Percentiles rank a stretch among this genome's conserved stretches.
Conservation (phyloP, 768 basidiomycete genomes). For the Podaxis sp. region DNA sequence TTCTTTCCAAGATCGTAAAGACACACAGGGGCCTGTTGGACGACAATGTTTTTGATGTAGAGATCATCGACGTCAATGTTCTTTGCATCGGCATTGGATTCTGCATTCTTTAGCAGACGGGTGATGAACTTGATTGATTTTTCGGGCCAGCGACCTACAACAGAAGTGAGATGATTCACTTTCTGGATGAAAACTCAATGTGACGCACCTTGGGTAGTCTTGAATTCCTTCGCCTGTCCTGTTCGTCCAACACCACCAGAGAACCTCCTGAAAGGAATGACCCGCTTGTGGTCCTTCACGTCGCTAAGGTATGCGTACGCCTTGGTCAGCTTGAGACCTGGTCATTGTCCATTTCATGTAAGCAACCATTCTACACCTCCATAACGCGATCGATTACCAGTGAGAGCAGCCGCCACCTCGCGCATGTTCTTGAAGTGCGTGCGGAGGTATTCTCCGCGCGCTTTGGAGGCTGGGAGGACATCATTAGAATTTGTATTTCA, state of each 20-base stretch:
- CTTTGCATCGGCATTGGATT: slow-evolving; percentile 98
- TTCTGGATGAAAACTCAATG: neutral
- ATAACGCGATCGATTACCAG: slow-evolving; percentile 53
- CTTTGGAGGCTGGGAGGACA: slow-evolving; percentile 69
- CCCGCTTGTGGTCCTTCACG: slow-evolving; percentile 95
- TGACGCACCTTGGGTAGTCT: slow-evolving; percentile 87
- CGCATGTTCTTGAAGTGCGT: slow-evolving; percentile 99
- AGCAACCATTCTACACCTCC: neutral
- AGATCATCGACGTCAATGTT: slow-evolving; percentile 92
- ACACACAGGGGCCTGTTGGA: slow-evolving; percentile 96
- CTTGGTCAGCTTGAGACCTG: slow-evolving; percentile 91
- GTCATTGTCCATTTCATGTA: neutral
- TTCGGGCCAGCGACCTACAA: slow-evolving; percentile 97
- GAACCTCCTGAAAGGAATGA: slow-evolving; percentile 96
- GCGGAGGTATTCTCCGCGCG: slow-evolving; percentile 95
- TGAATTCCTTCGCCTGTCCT: slow-evolving; percentile 95
- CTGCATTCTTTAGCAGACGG: slow-evolving; percentile 96
- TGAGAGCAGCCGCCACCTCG: slow-evolving; percentile 93
- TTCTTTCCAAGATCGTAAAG: neutral
- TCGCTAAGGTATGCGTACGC: slow-evolving; percentile 93
- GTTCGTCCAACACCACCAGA: slow-evolving; percentile 94
- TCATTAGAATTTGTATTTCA: slow-evolving; percentile 2
- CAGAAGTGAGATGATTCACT: slow-evolving; percentile 6
- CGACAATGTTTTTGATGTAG: slow-evolving; percentile 93
- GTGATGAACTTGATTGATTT: slow-evolving; percentile 97